Conservation (phyloP, 176 grass and related monocot genomes). For the Panicum miliaceum region DNA sequence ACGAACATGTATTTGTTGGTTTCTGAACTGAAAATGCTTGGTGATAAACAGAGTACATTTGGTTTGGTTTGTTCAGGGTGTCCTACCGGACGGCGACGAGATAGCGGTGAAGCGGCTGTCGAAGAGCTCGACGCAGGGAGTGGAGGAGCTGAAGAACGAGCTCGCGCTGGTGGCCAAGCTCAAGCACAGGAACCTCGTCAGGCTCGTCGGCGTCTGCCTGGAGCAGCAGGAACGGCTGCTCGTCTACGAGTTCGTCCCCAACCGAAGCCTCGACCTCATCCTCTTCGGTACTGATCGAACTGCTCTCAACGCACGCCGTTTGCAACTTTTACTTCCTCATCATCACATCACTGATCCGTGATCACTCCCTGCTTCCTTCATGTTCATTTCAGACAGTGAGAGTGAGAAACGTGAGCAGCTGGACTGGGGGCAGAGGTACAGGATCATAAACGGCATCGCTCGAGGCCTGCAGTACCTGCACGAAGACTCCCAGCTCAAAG, state of each 20-base stretch:
- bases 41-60: not conserved
- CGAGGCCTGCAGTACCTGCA: constrained; percentile 63
- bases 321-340: not conserved
- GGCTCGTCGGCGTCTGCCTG: constrained; percentile 39
- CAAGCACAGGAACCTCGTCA: constrained; percentile 46
- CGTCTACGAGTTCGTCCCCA: constrained; percentile 39
- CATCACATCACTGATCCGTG: not conserved
- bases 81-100: constrained; percentile 37
- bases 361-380: not conserved
- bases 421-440: constrained; percentile 43
- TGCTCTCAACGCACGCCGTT: not conserved
- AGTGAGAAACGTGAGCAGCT: constrained; percentile 8
- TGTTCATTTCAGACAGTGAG: constrained; percentile 7
- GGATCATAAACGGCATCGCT: constrained; percentile 50
- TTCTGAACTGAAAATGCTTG: no score
- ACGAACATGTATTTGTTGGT: not conserved
- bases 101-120: constrained; percentile 50
- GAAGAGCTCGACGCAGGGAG: constrained; percentile 30
- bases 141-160: constrained; percentile 49
- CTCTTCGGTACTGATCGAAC: constrained; percentile 7
- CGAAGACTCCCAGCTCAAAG: constrained; percentile 53
- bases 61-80: not conserved
- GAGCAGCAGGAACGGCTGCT: constrained; percentile 43
- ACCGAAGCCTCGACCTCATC: constrained; percentile 28
- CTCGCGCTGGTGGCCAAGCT: constrained; percentile 36